phyloP scores from a whole-genome alignment of 495 filamentous ascomycete species.

The Penicillium tannophilum region DNA sequence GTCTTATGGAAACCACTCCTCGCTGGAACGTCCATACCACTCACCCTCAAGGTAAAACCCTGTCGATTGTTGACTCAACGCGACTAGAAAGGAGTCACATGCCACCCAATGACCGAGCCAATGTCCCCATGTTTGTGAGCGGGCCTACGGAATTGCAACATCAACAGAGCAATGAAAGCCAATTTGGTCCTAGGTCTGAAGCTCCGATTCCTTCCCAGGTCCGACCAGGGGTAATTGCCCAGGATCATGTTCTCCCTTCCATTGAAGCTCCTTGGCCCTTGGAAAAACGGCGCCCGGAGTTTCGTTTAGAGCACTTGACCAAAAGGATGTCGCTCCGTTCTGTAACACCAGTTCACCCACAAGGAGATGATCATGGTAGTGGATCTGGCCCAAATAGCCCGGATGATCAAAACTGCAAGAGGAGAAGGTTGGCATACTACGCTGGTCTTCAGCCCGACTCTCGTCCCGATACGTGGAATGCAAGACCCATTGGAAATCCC shows the following conservation, averaged over 20 bases:
- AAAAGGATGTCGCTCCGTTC: slow-evolving; percentile 43
- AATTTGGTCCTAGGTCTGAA: slow-evolving; percentile 23
- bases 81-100: slow-evolving; percentile 23
- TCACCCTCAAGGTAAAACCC: slow-evolving; percentile 19
- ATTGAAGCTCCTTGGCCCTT: slow-evolving; percentile 37
- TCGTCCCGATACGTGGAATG: slow-evolving; percentile 15
- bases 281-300: slow-evolving; percentile 32
- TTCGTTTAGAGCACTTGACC: slow-evolving; percentile 34
- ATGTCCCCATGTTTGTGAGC: slow-evolving; percentile 42
- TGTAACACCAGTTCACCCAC: slow-evolving; percentile 34
- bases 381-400: slow-evolving; percentile 13
- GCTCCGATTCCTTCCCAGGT: slow-evolving; percentile 15
- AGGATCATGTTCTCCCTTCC: slow-evolving; percentile 42
- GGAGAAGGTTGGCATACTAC: slow-evolving; percentile 36
- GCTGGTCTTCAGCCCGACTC: slow-evolving; percentile 15
- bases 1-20: slow-evolving; percentile 22
- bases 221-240: slow-evolving; percentile 24
- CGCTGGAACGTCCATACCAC: slow-evolving; percentile 20
- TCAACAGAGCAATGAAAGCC: slow-evolving; percentile 17
- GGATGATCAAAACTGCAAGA: slow-evolving; percentile 32
- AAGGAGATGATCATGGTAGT: slow-evolving; percentile 19
- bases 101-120: slow-evolving; percentile 21
- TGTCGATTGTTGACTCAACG: slow-evolving; percentile 20
- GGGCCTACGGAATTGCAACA: slow-evolving; percentile 30
- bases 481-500: slow-evolving; percentile 20